Percentiles rank a stretch among this genome's conserved stretches.
phyloP scores from a whole-genome alignment of 2,329 filamentous ascomycete species.

The Colletotrichum sp. region DNA sequence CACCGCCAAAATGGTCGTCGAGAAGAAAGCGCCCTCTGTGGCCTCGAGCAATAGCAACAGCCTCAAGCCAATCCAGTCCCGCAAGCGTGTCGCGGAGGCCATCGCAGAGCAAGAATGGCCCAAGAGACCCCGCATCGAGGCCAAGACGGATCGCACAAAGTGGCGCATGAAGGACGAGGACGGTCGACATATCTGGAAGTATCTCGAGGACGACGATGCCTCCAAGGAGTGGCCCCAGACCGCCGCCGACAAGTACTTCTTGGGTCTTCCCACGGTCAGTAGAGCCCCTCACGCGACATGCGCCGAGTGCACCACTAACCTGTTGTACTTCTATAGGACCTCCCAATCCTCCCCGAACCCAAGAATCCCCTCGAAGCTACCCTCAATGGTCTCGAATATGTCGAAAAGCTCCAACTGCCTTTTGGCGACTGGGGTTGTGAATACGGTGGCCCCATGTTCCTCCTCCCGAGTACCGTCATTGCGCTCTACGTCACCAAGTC shows the following conservation, averaged over 20 bases:
- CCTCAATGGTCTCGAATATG: slow-evolving; percentile 84
- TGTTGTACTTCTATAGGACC: slow-evolving; percentile 55
- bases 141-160: slow-evolving; percentile 77
- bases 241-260: slow-evolving; percentile 85
- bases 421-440: slow-evolving; percentile 97
- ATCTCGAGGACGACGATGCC: slow-evolving; percentile 77
- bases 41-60: slow-evolving; percentile 11
- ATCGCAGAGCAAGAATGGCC: slow-evolving; percentile 37
- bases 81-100: slow-evolving; percentile 49
- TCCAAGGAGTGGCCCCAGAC: slow-evolving; percentile 83
- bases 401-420: slow-evolving; percentile 85
- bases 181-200: slow-evolving; percentile 93
- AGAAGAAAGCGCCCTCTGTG: slow-evolving; percentile 1
- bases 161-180: slow-evolving; percentile 87
- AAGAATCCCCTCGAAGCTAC: slow-evolving; percentile 79
- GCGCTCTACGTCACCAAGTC: slow-evolving; percentile 90
- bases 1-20: not conserved
- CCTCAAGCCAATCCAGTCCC: slow-evolving; percentile 28
- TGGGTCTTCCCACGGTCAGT: slow-evolving; percentile 79
- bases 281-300: not conserved
- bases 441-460: slow-evolving; percentile 97
- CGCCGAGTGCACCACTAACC: not conserved
- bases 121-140: slow-evolving; percentile 53
- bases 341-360: slow-evolving; percentile 74
- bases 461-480: slow-evolving; percentile 84